These are phyloP conservation scores for Tetradesmus obliquus DNA, from an alignment of 139 green algal genomes.

Conservation along the genomic window DNA sequence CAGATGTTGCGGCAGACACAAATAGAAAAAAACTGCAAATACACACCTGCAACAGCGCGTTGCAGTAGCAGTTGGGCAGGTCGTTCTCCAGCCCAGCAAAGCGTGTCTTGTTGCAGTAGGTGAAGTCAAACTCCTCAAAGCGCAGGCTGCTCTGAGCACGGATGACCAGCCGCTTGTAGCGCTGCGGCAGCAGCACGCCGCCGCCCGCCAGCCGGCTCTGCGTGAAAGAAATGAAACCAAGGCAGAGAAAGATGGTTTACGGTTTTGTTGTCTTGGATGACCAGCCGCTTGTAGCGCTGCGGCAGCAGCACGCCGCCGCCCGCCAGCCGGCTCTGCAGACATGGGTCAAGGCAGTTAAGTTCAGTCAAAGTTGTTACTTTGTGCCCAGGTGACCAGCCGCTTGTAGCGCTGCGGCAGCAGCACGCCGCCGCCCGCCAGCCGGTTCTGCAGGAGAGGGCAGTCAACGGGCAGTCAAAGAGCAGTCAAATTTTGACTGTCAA, in stretches of 20 bases:
- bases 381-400: slow-evolving; percentile 65
- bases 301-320: slow-evolving; percentile 71
- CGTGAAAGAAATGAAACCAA: slow-evolving; percentile 30
- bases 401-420: slow-evolving; percentile 79
- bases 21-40: background rate
- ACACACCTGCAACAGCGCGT: slow-evolving; percentile 90
- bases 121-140: slow-evolving; percentile 89
- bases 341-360: background rate
- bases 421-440: slow-evolving; percentile 58
- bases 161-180: slow-evolving; percentile 79
- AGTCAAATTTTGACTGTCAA: background rate
- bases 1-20: background rate
- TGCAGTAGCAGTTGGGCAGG: slow-evolving; percentile 94
- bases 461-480: background rate
- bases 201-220: slow-evolving; percentile 53
- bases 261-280: slow-evolving; percentile 64
- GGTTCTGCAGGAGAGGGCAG: slow-evolving; percentile 27
- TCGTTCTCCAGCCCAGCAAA: slow-evolving; percentile 96
- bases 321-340: slow-evolving; percentile 49
- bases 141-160: slow-evolving; percentile 62
- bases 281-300: slow-evolving; percentile 70
- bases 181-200: slow-evolving; percentile 71
- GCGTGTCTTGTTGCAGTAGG: slow-evolving; percentile 81
- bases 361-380: no score
- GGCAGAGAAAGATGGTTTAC: slow-evolving; percentile 23